Evolutionary conservation across 345 rosid genomes (phyloP).

Genomic region (Brassica juncea): DNA sequence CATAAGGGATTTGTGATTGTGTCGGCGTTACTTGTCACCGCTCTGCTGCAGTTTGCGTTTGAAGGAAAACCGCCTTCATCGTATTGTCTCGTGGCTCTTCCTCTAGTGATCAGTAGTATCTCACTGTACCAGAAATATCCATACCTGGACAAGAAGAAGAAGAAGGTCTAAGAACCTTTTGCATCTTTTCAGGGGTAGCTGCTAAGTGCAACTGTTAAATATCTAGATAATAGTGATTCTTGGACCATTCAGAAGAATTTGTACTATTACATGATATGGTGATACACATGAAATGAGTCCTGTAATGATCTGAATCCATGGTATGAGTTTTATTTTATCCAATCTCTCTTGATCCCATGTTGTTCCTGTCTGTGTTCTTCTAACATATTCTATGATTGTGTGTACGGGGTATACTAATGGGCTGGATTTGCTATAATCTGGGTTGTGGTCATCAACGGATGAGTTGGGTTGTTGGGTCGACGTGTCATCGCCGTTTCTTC

Average conservation of each 20-base stretch:
- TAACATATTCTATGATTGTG: too few species aligned
- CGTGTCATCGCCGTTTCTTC: too few species aligned
- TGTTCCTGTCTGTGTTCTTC: background rate
- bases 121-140: constrained; percentile 92
- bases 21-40: constrained; percentile 89
- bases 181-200: constrained; percentile 4
- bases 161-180: constrained; percentile 45
- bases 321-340: constrained; percentile 1
- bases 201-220: constrained; percentile 11
- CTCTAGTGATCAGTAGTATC: constrained; percentile 80
- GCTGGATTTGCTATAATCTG: too few species aligned
- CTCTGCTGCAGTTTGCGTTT: constrained; percentile 80
- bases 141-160: constrained; percentile 65
- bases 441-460: too few species aligned
- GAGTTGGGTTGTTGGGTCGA: too few species aligned
- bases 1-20: constrained; percentile 93
- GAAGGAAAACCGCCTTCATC: constrained; percentile 90
- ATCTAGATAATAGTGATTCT: constrained; percentile 36
- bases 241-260: constrained; percentile 19
- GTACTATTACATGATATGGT: constrained; percentile 20
- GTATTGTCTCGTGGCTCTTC: constrained; percentile 76
- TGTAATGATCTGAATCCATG: constrained; percentile 6
- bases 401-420: too few species aligned
- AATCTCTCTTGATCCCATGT: background rate
- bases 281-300: constrained; percentile 28